Conservation (phyloP, 1,284 basidiomycete genomes). For the Trichosporon asahii region DNA sequence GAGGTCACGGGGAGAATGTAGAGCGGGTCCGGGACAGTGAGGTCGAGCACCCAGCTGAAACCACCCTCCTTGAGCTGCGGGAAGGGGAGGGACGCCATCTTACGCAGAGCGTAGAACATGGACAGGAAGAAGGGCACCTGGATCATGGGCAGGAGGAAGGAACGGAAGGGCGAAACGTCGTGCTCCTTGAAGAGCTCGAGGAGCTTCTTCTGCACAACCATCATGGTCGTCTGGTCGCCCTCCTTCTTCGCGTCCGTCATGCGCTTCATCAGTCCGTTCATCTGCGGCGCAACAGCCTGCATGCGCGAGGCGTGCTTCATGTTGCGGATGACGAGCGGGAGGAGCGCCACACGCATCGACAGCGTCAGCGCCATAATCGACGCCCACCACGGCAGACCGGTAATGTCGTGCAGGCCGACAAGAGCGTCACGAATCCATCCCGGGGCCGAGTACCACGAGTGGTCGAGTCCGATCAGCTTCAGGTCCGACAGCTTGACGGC, state of each 20-base stretch:
- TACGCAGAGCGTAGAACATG: constrained; percentile 78
- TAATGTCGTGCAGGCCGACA: constrained; percentile 69
- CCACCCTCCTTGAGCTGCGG: constrained; percentile 75
- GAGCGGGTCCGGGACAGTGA: constrained; percentile 74
- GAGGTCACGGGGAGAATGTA: constrained; percentile 69
- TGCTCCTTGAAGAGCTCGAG: constrained; percentile 66
- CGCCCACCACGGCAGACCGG: constrained; percentile 80
- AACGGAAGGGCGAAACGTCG: constrained; percentile 63
- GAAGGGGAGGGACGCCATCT: constrained; percentile 68
- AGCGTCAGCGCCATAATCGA: constrained; percentile 71
- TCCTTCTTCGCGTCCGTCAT: constrained; percentile 53
- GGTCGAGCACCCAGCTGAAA: constrained; percentile 68
- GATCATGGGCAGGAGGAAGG: constrained; percentile 62
- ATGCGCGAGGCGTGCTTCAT: constrained; percentile 69
- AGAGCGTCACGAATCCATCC: constrained; percentile 64
- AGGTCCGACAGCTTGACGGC: constrained; percentile 72
- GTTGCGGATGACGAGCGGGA: constrained; percentile 67
- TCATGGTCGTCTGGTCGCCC: constrained; percentile 60
- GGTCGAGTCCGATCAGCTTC: constrained; percentile 66
- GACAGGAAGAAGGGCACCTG: constrained; percentile 79
- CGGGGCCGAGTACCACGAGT: constrained; percentile 57
- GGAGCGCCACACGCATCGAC: constrained; percentile 64
- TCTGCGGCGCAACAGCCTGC: constrained; percentile 62
- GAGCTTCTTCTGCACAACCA: constrained; percentile 60
- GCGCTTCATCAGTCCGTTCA: constrained; percentile 60